phyloP scores from a whole-genome alignment of 768 basidiomycete genomes.

The Mrakia blollopis region DNA sequence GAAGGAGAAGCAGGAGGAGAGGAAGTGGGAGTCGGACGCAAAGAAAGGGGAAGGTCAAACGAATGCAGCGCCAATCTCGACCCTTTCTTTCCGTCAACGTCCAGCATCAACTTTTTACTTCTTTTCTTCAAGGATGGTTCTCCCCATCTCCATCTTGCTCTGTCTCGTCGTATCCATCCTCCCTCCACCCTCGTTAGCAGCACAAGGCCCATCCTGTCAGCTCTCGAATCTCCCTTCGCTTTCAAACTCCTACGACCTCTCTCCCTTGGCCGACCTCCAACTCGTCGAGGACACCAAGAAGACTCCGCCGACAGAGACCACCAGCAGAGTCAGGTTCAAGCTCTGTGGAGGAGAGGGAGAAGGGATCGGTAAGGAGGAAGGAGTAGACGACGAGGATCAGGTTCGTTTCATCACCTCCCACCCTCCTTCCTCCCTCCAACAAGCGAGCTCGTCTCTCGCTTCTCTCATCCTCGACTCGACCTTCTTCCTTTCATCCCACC shows the following conservation, averaged over 20 bases:
- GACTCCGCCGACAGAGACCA: slow-evolving; percentile 43
- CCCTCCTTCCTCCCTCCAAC: neutral
- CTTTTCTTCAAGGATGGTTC: neutral
- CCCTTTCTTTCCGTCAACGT: neutral
- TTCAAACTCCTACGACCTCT: slow-evolving; percentile 19
- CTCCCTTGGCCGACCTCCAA: neutral
- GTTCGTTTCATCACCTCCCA: slow-evolving; percentile 34
- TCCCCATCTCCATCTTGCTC: slow-evolving; percentile 9
- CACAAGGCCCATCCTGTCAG: neutral
- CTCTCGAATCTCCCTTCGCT: neutral
- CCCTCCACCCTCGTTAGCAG: neutral
- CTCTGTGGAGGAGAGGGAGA: slow-evolving; percentile 38
- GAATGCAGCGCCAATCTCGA: neutral
- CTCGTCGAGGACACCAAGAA: neutral
- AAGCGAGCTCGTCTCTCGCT: neutral
- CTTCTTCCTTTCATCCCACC: neutral
- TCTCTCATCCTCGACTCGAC: neutral
- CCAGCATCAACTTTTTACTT: neutral
- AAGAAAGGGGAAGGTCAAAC: neutral
- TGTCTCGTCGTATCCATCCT: neutral
- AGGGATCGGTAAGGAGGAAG: slow-evolving; percentile 38
- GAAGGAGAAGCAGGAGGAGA: neutral
- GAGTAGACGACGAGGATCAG: slow-evolving; percentile 43
- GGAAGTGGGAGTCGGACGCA: neutral
- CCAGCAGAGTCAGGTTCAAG: slow-evolving; percentile 38